These are phyloP conservation scores for Ceratocystis destructans DNA, from an alignment of 2,329 filamentous ascomycete genomes.

Conservation along the genomic window DNA sequence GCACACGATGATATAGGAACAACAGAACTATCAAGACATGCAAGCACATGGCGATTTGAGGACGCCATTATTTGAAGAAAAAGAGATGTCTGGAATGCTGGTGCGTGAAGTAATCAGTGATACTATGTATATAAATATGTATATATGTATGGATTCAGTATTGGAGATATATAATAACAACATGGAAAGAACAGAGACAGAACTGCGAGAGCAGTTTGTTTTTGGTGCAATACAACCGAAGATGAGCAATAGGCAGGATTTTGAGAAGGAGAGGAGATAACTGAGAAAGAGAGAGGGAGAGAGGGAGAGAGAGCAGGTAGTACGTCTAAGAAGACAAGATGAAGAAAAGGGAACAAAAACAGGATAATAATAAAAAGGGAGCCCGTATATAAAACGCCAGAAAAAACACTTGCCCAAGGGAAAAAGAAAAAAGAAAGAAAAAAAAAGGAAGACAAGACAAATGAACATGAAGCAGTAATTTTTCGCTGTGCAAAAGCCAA, in stretches of 20 bases:
- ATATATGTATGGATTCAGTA: background rate
- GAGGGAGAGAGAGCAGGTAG: background rate
- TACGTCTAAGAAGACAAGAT: background rate
- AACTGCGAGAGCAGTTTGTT: background rate
- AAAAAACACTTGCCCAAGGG: background rate
- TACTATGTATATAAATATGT: background rate
- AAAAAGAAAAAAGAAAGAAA: background rate
- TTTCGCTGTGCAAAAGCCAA: background rate
- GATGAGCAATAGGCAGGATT: background rate
- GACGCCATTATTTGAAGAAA: background rate
- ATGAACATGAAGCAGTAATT: background rate
- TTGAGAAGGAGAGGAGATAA: background rate
- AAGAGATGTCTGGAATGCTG: background rate
- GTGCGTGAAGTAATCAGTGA: background rate
- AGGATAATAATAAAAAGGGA: background rate
- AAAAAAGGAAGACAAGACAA: background rate
- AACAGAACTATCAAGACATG: conserved; percentile 7
- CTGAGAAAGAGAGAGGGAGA: background rate
- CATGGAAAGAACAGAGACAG: background rate
- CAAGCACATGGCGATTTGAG: background rate
- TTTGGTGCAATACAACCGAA: background rate
- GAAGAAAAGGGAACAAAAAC: background rate
- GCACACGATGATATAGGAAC: background rate
- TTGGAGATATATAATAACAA: background rate
- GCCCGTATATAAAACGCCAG: background rate